These are phyloP conservation scores for Albifimbria verrucaria DNA, from an alignment of 2,329 filamentous ascomycete species.

Conservation along the genomic window DNA sequence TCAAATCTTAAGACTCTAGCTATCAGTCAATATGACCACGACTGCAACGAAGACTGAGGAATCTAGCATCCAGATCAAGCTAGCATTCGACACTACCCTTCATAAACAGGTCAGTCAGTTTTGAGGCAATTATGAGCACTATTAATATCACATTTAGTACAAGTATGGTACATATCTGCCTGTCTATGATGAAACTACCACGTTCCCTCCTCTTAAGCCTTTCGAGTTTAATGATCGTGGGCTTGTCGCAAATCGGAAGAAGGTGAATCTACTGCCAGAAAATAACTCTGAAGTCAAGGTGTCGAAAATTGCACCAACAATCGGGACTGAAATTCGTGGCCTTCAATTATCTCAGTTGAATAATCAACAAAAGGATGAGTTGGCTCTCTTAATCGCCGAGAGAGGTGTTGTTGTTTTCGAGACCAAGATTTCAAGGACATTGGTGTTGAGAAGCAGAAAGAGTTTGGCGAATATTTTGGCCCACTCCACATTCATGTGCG, in stretches of 20 bases:
- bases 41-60: background rate
- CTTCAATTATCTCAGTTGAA: constrained; percentile 35
- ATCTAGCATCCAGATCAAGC: background rate
- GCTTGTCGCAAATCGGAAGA: constrained; percentile 24
- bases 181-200: constrained; percentile 26
- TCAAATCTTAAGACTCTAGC: background rate
- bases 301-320: constrained; percentile 17
- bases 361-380: constrained; percentile 36
- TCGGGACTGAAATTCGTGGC: constrained; percentile 38
- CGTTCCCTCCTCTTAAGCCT: constrained; percentile 20
- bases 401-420: constrained; percentile 35
- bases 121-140: background rate
- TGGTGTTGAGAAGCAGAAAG: constrained; percentile 32
- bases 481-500: constrained; percentile 36
- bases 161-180: constrained; percentile 29
- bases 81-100: background rate
- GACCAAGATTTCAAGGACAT: constrained; percentile 32
- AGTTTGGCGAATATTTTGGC: constrained; percentile 35
- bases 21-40: background rate
- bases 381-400: constrained; percentile 38
- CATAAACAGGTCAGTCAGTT: background rate
- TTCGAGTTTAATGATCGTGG: constrained; percentile 29
- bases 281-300: constrained; percentile 4
- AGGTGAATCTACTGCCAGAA: constrained; percentile 22
- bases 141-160: constrained; percentile 17